Percentiles rank a stretch among this genome's conserved stretches.
Conservation (phyloP, 768 basidiomycete species). For the Podaxis mareebaensis region DNA sequence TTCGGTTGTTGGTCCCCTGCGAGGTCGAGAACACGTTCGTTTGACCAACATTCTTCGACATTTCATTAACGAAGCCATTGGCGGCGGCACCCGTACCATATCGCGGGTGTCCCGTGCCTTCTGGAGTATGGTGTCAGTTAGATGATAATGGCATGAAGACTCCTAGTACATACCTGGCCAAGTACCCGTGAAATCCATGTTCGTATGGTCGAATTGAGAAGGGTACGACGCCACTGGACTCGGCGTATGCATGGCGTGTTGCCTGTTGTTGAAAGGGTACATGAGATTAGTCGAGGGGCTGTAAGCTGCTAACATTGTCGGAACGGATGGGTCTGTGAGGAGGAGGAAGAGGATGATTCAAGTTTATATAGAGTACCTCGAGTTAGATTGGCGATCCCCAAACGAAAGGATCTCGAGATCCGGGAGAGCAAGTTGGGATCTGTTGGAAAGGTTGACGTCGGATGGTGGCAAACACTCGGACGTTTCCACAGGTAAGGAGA, state of each 20-base stretch:
- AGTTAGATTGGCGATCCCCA: conserved; percentile 10
- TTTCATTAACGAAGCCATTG: conserved; percentile 9
- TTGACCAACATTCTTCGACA: conserved; percentile 1
- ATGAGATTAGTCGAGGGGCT: conserved; percentile 9
- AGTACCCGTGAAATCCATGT: conserved; percentile 1
- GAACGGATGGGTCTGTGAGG: conserved; percentile 6
- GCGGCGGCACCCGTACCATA: conserved; percentile 1
- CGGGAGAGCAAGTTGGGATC: conserved; percentile 11
- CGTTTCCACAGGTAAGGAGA: conserved; percentile 12
- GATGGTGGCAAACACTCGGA: conserved; percentile 7
- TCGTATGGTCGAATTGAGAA: conserved; percentile 9
- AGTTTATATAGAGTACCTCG: conserved; percentile 15
- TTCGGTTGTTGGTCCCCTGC: background rate
- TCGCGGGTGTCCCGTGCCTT: background rate
- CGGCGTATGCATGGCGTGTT: conserved; percentile 12
- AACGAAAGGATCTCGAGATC: conserved; percentile 13
- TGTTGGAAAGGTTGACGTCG: conserved; percentile 7
- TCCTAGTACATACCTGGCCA: conserved; percentile 5
- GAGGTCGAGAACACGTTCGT: conserved; percentile 10
- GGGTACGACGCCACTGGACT: conserved; percentile 10
- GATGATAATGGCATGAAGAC: background rate
- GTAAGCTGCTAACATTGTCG: conserved; percentile 14
- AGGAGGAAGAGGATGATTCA: background rate
- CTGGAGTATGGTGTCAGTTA: background rate
- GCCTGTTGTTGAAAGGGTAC: conserved; percentile 11